These are phyloP conservation scores for Mortierella alpina DNA, from an alignment of 192 early-diverging fungal genomes.

Conservation along the genomic window DNA sequence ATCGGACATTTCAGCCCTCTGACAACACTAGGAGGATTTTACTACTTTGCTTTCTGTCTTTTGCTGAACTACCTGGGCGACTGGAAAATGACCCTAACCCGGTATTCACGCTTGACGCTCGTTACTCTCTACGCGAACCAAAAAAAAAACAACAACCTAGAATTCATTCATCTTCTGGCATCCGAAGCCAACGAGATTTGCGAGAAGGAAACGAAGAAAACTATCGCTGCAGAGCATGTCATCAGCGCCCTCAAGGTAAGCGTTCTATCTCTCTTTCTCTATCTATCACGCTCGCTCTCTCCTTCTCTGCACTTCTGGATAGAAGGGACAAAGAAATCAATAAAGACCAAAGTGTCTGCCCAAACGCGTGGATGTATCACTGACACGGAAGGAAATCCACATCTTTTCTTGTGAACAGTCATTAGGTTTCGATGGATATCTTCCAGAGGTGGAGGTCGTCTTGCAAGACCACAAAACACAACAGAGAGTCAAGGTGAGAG, in stretches of 20 bases:
- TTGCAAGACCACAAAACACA: constrained; percentile 90
- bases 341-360: not conserved
- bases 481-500: constrained; percentile 68
- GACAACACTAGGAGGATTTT: too few species aligned
- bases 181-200: constrained; percentile 96
- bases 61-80: not conserved
- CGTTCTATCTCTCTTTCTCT: too few species aligned
- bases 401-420: constrained; percentile 53
- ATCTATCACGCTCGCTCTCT: too few species aligned
- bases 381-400: not conserved
- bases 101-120: too few species aligned
- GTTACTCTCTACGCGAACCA: too few species aligned
- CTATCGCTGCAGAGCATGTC: constrained; percentile 97
- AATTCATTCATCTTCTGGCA: constrained; percentile 96
- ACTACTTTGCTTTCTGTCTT: too few species aligned
- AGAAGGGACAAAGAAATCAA: not conserved
- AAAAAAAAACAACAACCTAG: constrained; percentile 47
- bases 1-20: not conserved
- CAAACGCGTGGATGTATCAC: not conserved
- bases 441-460: constrained; percentile 87
- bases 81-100: not conserved
- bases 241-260: constrained; percentile 83
- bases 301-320: too few species aligned
- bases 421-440: constrained; percentile 94
- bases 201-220: constrained; percentile 96